Percentiles rank a stretch among this genome's conserved stretches.
Conservation (phyloP, 257 asterid species). For the Phtheirospermum japonicum region DNA sequence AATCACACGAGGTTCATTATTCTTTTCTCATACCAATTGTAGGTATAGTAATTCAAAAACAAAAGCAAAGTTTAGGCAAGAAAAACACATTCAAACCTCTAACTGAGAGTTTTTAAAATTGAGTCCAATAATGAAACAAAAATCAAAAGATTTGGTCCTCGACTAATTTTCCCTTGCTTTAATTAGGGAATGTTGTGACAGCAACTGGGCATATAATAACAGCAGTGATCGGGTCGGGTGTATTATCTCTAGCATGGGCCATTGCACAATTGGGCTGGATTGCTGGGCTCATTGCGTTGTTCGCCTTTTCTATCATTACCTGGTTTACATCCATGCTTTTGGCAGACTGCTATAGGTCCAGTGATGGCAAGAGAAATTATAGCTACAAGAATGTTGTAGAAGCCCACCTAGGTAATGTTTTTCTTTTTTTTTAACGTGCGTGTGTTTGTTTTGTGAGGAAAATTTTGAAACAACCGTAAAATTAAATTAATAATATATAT, state of each 20-base stretch:
- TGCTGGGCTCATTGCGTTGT: slow-evolving; percentile 52
- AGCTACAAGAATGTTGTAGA: slow-evolving; percentile 50
- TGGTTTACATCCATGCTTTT: slow-evolving; percentile 53
- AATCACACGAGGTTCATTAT: too few species aligned
- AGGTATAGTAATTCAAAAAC: too few species aligned
- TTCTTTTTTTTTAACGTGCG: too few species aligned
- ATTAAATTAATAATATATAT: too few species aligned
- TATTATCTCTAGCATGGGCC: slow-evolving; percentile 78
- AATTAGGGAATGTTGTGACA: slow-evolving; percentile 45
- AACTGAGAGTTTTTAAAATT: too few species aligned
- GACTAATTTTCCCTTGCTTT: neutral
- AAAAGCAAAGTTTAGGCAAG: too few species aligned
- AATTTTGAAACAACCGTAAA: too few species aligned
- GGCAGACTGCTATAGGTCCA: slow-evolving; percentile 55
- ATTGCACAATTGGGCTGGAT: slow-evolving; percentile 71
- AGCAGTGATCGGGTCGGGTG: slow-evolving; percentile 79
- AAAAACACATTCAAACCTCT: too few species aligned
- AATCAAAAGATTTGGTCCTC: too few species aligned
- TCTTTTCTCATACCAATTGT: too few species aligned
- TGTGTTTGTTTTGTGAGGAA: too few species aligned
- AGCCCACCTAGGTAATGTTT: slow-evolving; percentile 41
- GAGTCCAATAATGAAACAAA: too few species aligned
- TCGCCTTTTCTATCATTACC: slow-evolving; percentile 48
- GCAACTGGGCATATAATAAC: slow-evolving; percentile 72
- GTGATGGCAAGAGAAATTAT: slow-evolving; percentile 49